Conservation (phyloP, 2,329 filamentous ascomycete genomes). For the Fusarium caatingaense region DNA sequence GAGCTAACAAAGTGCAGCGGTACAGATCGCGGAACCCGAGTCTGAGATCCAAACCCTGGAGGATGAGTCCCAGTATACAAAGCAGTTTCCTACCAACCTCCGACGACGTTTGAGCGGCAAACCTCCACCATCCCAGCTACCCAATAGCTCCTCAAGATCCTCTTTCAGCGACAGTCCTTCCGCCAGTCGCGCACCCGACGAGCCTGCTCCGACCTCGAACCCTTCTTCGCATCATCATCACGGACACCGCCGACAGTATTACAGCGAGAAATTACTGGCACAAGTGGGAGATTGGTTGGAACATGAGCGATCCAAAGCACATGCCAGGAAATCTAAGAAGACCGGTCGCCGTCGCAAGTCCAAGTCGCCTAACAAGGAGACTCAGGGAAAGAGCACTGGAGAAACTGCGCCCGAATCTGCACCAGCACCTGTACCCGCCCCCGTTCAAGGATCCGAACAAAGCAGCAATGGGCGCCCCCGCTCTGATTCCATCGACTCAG, state of each 20-base stretch:
- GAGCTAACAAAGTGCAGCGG: conserved; percentile 54
- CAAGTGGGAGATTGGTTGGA: conserved; percentile 88
- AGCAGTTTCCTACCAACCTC: conserved; percentile 50
- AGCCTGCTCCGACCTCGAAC: conserved; percentile 39
- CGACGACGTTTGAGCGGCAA: conserved; percentile 52
- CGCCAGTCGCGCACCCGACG: conserved; percentile 46
- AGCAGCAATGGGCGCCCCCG: conserved; percentile 47
- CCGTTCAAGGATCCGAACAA: conserved; percentile 39
- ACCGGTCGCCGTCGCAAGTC: conserved; percentile 56
- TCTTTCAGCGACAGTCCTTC: conserved; percentile 55
- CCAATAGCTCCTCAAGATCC: conserved; percentile 56
- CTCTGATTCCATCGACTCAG: conserved; percentile 70
- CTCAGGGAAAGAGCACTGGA: conserved; percentile 40
- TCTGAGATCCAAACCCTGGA: conserved; percentile 49
- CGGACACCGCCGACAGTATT: conserved; percentile 52
- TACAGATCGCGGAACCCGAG: conserved; percentile 68
- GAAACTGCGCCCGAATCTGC: conserved; percentile 15
- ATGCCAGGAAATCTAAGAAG: conserved; percentile 59
- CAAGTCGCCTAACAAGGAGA: conserved; percentile 51
- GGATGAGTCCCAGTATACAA: conserved; percentile 48
- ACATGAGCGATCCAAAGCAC: conserved; percentile 75
- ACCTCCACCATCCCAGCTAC: conserved; percentile 43
- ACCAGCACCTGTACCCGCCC: conserved; percentile 14
- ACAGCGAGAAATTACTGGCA: conserved; percentile 70
- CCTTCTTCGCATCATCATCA: conserved; percentile 43